Evolutionary conservation across 2,329 filamentous ascomycete species (phyloP).

Genomic region (Fusarium nisikadoi): DNA sequence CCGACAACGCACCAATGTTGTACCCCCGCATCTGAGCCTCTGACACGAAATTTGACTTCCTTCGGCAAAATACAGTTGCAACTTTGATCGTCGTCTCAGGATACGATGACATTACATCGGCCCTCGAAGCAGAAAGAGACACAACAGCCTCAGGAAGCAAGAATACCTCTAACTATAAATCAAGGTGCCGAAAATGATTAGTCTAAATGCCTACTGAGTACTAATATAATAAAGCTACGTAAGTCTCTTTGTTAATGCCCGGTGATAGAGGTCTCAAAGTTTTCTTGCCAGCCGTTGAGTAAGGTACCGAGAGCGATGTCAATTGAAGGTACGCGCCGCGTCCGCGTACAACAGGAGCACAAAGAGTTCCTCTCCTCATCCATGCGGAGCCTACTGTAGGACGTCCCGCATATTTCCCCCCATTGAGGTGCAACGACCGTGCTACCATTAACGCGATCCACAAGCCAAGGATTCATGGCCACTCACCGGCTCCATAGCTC

Average conservation of each 20-base stretch:
- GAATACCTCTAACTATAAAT: neutral
- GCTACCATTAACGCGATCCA: conserved; percentile 30
- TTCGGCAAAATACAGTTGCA: neutral
- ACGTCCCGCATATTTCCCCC: conserved; percentile 33
- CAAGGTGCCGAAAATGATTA: neutral
- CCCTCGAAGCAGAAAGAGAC: neutral
- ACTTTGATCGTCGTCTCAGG: neutral
- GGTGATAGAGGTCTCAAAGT: neutral
- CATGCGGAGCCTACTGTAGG: conserved; percentile 30
- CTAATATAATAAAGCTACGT: neutral
- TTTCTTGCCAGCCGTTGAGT: neutral
- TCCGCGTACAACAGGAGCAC: conserved; percentile 22
- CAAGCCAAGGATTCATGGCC: conserved; percentile 38
- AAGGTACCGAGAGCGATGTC: neutral
- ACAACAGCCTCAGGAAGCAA: neutral
- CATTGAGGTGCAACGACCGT: conserved; percentile 34
- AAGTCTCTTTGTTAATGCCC: neutral
- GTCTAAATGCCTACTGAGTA: neutral
- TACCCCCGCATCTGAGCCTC: conserved; percentile 2
- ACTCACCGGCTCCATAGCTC: conserved; percentile 43
- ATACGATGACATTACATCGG: conserved; percentile 9
- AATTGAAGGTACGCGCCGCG: conserved; percentile 35
- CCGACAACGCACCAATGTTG: conserved; percentile 27
- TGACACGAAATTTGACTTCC: conserved; percentile 5
- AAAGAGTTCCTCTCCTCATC: conserved; percentile 13